Evolutionary conservation across 2,329 filamentous ascomycete genomes (phyloP), one percentile per base, ranked within the genome.

Genomic region (Penicillium sp.): DNA sequence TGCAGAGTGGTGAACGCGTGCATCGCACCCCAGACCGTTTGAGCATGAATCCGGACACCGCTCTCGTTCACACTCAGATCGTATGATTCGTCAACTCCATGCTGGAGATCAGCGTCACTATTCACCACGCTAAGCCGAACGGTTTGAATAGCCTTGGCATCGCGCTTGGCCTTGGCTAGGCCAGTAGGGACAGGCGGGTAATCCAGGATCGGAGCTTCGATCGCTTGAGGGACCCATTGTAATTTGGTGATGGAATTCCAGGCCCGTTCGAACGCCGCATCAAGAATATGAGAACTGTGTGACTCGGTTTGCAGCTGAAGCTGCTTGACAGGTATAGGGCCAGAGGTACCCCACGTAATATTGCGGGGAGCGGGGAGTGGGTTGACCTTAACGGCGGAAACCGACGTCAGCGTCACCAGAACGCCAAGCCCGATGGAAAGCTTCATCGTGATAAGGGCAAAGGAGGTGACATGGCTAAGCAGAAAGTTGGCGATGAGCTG

Each of bases 41-140:
- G 66, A 24, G 80, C 74, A 1, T 69, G 73, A 56, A 82, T 76
- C 6, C 73, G 61, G 50, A 82, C 67, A 4, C 65, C 66, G 30
- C 67, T 63, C 2, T 78, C 77, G 18, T 62, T 63, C 5, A 68
- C 55, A 1, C 63, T 56, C 33, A 81, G 71, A n/a, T 75, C 68
- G 63, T 82, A 82, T n/a, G 79, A 81, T 60, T 82, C 80, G 51
- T 82, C 78, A 22, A 82, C 79, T 4, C 78, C 80, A 56, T 82
- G 79, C 61, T 81, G 74, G 27, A 83, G 68, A 51, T 78, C 72
- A 3, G 76, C 79, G 11, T 71, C 55, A 38, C 63, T 63, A 58
- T 83, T 69, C 6, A 70, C 56, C 22, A 84, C 66, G 6, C 74
- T 65, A 40, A 83, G 67, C 24, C 76, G 70, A 31, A 83, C 68